Base-by-base conservation (phyloP, 306 rosid genomes). In the Alnus rubra region DNA sequence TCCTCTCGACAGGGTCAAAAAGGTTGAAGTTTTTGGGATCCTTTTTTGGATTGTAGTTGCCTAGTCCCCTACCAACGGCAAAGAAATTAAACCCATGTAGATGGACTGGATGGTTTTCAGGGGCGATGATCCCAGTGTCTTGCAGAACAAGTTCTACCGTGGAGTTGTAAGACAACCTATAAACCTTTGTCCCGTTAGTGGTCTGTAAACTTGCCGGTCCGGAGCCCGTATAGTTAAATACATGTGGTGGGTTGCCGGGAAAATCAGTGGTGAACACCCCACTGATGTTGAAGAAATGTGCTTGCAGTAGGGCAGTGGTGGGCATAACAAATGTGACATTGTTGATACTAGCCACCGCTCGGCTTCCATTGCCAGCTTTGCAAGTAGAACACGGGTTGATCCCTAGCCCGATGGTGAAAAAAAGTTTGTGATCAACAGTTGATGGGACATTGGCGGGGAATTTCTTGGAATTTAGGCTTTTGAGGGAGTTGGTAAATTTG, bases 61-160 rank as follows among this genome's bases (percentile, higher is more conserved):
- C 97, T 4, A 88, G 28, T 45, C 96, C 97, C 62, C 74, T 82
- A 0, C 97, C 97, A 71, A 91, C 87, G 1, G 71, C 77, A 84
- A 76, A 94, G 90, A 94, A 94, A 86, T 94, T 94, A 75, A 77
- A 94, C 9, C 98, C 98, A 62, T 94, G 98, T 31, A 94, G 90
- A 83, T 94, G 98, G 80, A 89, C 42, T 0, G 98, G 98, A 49
- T 94, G 98, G 74, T 86, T 94, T 81, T 94, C 98, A 0, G 97
- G 80, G 4, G 94, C 80, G 28, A 93, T 33, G 48, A 84, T 56
- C 15, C 94, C 96, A 0, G 97, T 93, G 76, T 89, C 97, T 63
- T 93, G 96, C 74, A 93, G 2, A 54, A 93, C 96, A 73, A 93
- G 64, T 76, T 91, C 83, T 35, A 93, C 96, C 0, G 94, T 87